Evolutionary conservation across 2,329 filamentous ascomycete genomes (phyloP), one percentile per base, ranked within the genome.

Genomic region (Orbilia blumenaviensis): DNA sequence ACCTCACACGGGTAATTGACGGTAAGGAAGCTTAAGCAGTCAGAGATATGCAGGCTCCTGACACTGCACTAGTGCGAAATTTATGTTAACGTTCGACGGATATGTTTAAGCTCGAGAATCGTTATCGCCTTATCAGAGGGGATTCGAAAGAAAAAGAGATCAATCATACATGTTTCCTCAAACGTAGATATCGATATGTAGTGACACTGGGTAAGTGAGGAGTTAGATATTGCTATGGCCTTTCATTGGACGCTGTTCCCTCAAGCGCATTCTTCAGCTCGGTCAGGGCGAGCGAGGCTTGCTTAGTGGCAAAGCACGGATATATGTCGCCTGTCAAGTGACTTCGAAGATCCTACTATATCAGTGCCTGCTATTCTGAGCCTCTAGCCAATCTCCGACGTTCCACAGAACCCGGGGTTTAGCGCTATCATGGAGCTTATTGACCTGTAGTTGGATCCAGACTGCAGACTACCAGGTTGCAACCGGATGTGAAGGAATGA

Each of bases 301-400:
- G 42, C 52, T 14, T 38, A 44, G 69, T 66, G 61, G 62, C 61
- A 74, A 67, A 66, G 69, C 21, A 52, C 48, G 50, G 16, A 63
- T 71, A 54, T 58, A 58, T 74, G 69, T 62, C 32, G 42, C 44
- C 69, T 61, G 69, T 74, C 69, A 74, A 74, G 69, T 74, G 69
- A 74, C 69, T 61, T 74, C 41, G 69, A 50, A 66, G 69, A 74
- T 74, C 69, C 44, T 71, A 46, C 66, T 63, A 68, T 71, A 71
- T 56, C 44, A 46, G 25, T 34, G 34, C 7, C 52, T 18, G 36
- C 29, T 71, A 62, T 69, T 34, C 34, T 38, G 29, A 34, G 12
- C 29, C 12, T 62, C 66, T 52, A 32, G 56, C 66, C 66, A 71
- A 71, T 71, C 56, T 62, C 46, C 66, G 58, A 71, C 25, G 56